Conservation (phyloP, 1,284 basidiomycete genomes). For the Xanthoconium separans region DNA sequence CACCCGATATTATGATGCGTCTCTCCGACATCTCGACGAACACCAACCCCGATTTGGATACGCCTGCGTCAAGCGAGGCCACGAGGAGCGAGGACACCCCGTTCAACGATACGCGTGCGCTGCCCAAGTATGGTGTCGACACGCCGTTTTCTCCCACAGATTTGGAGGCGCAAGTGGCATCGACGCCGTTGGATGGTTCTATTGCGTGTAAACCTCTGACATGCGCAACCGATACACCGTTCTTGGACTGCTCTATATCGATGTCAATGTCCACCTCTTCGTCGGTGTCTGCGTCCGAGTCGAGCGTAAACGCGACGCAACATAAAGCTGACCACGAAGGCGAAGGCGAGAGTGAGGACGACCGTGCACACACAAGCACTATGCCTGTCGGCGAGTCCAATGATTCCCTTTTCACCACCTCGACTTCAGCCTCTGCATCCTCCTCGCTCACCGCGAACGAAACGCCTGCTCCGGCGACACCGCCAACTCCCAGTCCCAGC, state of each 20-base stretch:
- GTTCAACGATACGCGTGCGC: conserved; percentile 20
- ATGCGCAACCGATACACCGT: conserved; percentile 11
- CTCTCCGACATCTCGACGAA: conserved; percentile 17
- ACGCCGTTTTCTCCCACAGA: conserved; percentile 11
- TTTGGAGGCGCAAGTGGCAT: conserved; percentile 12
- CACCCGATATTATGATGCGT: conserved; percentile 17
- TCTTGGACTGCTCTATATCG: conserved; percentile 16
- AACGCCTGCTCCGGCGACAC: conserved; percentile 25
- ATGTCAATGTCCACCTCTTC: conserved; percentile 8
- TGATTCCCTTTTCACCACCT: conserved; percentile 30
- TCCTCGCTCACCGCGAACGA: conserved; percentile 25
- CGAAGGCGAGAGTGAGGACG: not conserved
- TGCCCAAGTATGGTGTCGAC: conserved; percentile 18
- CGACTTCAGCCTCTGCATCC: conserved; percentile 11
- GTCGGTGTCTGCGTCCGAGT: conserved; percentile 16
- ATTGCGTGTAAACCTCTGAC: not conserved
- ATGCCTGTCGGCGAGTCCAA: conserved; percentile 26
- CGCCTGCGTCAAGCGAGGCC: conserved; percentile 12
- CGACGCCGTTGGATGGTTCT: conserved; percentile 15
- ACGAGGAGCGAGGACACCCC: conserved; percentile 16
- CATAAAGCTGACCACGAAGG: not conserved
- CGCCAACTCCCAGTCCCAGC: conserved; percentile 17
- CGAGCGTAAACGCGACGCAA: not conserved
- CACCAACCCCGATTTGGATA: conserved; percentile 10
- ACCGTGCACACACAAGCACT: not conserved